A percentile compares a stretch with the other conserved stretches of the same genome.
These are phyloP conservation scores for Neonothopanus nambi DNA, from an alignment of 1,284 basidiomycete genomes.

Conservation along the genomic window DNA sequence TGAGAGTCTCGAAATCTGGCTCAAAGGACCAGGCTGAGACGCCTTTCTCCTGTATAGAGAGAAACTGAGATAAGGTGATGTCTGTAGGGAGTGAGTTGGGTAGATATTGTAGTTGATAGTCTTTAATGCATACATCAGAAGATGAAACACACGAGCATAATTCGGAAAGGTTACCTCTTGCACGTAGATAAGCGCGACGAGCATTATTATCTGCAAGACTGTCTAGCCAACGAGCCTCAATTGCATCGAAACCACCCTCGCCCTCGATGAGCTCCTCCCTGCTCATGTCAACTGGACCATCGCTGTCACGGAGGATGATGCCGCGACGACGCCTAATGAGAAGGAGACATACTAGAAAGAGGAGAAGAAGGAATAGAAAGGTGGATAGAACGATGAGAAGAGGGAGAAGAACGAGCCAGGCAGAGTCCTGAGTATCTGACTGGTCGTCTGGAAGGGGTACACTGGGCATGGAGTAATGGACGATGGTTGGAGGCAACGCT, in stretches of 20 bases:
- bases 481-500: no score
- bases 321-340: slow-evolving; percentile 80
- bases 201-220: slow-evolving; percentile 63
- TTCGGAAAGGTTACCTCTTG: slow-evolving; percentile 70
- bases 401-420: slow-evolving; percentile 83
- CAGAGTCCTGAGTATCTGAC: slow-evolving; percentile 44
- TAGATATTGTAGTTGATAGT: slow-evolving; percentile 88
- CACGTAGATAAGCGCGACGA: slow-evolving; percentile 76
- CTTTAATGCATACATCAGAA: slow-evolving; percentile 40
- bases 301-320: slow-evolving; percentile 82
- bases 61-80: slow-evolving; percentile 94
- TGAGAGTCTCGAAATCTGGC: slow-evolving; percentile 92
- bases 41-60: slow-evolving; percentile 97
- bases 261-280: slow-evolving; percentile 87
- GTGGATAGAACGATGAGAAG: slow-evolving; percentile 91
- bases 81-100: slow-evolving; percentile 93
- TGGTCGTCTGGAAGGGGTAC: slow-evolving; percentile 1
- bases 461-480: not conserved
- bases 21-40: slow-evolving; percentile 98
- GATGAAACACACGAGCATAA: slow-evolving; percentile 1
- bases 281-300: slow-evolving; percentile 93
- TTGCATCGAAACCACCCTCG: slow-evolving; percentile 88
- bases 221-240: slow-evolving; percentile 95
- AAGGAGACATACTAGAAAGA: slow-evolving; percentile 87
- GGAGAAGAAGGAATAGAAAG: slow-evolving; percentile 87